Evolutionary conservation across 208 protist species (phyloP).

Genomic region (Giardia muris): DNA sequence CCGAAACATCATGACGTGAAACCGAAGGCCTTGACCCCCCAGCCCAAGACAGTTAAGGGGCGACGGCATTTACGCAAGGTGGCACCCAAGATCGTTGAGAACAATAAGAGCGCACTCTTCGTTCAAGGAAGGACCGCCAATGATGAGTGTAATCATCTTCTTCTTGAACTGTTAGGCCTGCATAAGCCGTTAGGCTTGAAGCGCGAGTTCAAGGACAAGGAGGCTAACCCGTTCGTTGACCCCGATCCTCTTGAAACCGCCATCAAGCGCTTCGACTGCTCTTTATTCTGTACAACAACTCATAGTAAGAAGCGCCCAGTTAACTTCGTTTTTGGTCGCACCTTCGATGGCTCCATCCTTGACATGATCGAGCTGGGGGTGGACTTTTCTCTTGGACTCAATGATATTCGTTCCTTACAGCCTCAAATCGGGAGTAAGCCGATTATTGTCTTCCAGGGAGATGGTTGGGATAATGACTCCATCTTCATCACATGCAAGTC

Average conservation of each 20-base stretch:
- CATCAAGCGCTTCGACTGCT: not conserved
- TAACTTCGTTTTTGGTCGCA: not conserved
- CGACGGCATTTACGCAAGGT: not conserved
- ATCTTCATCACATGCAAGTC: not conserved
- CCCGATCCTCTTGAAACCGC: not conserved
- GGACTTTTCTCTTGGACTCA: not conserved
- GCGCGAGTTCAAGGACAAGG: not conserved
- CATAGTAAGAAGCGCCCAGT: not conserved
- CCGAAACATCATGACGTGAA: not conserved
- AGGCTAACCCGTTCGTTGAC: not conserved
- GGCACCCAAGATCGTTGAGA: not conserved
- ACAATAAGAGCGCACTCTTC: not conserved
- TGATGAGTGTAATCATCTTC: not conserved
- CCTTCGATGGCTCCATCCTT: not conserved
- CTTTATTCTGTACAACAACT: not conserved
- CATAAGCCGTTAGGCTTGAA: not conserved
- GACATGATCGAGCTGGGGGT: not conserved
- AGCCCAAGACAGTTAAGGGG: not conserved
- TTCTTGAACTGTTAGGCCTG: not conserved
- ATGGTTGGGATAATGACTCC: not conserved
- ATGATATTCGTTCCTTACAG: not conserved
- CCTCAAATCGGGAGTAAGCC: not conserved
- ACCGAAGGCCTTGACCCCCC: not conserved
- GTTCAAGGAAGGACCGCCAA: not conserved
- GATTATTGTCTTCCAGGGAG: not conserved